Conservation (phyloP, 345 rosid genomes). For the Eucalyptus shirleyi region DNA sequence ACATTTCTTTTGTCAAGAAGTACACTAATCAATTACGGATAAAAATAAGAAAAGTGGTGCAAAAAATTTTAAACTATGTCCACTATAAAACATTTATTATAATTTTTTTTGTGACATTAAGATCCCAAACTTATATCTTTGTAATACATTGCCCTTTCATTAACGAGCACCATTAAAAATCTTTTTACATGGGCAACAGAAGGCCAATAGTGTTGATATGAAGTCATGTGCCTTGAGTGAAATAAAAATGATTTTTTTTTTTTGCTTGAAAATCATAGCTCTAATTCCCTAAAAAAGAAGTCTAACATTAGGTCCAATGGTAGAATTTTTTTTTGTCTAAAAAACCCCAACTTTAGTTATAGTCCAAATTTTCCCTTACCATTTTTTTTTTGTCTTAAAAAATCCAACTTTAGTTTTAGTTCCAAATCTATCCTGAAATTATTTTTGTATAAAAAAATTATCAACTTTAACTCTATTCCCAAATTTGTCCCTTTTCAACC, state of each 20-base stretch:
- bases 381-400: background rate
- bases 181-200: background rate
- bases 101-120: background rate
- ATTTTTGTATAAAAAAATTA: background rate
- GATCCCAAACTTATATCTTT: background rate
- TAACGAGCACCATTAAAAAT: background rate
- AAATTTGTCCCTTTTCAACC: background rate
- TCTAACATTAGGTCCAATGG: background rate
- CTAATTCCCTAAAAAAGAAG: background rate
- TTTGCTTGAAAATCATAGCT: background rate
- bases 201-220: background rate
- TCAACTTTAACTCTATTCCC: background rate
- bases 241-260: background rate
- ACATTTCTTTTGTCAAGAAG: background rate
- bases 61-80: background rate
- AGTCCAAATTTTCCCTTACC: background rate
- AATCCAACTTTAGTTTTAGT: background rate
- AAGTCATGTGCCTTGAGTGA: background rate
- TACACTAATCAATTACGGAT: background rate
- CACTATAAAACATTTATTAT: background rate
- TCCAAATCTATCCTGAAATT: background rate
- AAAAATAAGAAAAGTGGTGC: background rate
- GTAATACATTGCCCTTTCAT: background rate
- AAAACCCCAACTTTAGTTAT: background rate
- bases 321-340: background rate